phyloP scores from a whole-genome alignment of 352 stramenopile genomes.

The Pythium pectinolyticum region DNA sequence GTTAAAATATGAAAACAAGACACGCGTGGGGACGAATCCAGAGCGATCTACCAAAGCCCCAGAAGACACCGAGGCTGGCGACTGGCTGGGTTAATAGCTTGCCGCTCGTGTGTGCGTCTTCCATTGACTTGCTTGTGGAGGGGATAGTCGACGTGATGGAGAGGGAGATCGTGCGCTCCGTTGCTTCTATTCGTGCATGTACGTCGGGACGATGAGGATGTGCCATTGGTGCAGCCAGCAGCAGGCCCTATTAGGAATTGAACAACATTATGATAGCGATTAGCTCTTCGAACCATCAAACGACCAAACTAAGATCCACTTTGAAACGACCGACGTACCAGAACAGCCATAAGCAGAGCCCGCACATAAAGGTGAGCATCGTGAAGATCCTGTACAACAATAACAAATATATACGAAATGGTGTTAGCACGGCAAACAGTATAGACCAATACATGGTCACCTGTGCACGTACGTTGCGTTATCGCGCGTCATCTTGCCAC shows the following conservation, averaged over 20 bases:
- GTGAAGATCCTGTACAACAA: slow-evolving; percentile 72
- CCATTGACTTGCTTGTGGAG: slow-evolving; percentile 3
- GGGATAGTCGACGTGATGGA: not conserved
- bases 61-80: not conserved
- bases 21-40: too few relatives aligned
- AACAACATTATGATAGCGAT: too few relatives aligned
- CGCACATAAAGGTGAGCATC: slow-evolving; percentile 77
- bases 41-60: too few relatives aligned
- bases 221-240: slow-evolving; percentile 91
- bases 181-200: slow-evolving; percentile 65
- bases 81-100: not conserved
- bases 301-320: slow-evolving; percentile 10
- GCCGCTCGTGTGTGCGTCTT: not conserved
- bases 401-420: too few relatives aligned
- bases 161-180: not conserved
- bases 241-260: slow-evolving; percentile 55
- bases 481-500: slow-evolving; percentile 82
- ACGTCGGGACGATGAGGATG: slow-evolving; percentile 83
- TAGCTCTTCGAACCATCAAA: too few relatives aligned
- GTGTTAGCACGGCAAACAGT: too few relatives aligned
- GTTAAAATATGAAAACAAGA: not conserved
- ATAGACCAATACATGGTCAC: too few relatives aligned
- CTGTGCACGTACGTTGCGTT: slow-evolving; percentile 83
- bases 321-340: slow-evolving; percentile 44
- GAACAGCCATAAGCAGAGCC: slow-evolving; percentile 88